Conservation (phyloP, 441 rosid species). For the Flueggea neowawraea region DNA sequence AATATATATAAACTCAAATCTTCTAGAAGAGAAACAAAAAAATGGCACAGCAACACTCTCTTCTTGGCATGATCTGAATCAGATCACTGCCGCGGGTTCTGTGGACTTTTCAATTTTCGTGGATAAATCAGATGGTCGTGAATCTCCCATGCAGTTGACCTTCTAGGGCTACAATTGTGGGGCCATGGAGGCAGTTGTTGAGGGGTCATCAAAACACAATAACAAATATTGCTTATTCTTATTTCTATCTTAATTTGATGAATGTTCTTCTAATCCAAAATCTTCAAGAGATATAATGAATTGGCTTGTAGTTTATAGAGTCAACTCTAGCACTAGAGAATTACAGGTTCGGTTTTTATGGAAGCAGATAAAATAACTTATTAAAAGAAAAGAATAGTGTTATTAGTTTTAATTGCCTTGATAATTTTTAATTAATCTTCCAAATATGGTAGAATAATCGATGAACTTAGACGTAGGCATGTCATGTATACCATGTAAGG, state of each 20-base stretch:
- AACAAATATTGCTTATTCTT: conserved; percentile 2
- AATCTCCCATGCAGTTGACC: conserved; percentile 26
- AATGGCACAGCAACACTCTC: too few species aligned
- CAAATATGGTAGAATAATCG: too few species aligned
- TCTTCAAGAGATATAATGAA: too few species aligned
- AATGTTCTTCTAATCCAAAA: too few species aligned
- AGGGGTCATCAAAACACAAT: conserved; percentile 11
- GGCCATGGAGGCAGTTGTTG: conserved; percentile 17
- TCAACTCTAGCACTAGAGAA: too few species aligned
- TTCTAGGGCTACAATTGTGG: conserved; percentile 1
- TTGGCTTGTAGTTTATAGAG: too few species aligned
- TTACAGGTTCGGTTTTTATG: too few species aligned
- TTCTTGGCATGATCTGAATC: background rate
- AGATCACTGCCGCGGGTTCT: conserved; percentile 16
- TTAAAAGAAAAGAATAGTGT: too few species aligned
- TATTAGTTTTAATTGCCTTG: too few species aligned
- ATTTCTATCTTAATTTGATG: background rate
- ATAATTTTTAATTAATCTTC: too few species aligned
- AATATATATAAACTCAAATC: background rate
- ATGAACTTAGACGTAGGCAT: too few species aligned
- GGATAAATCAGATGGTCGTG: conserved; percentile 16
- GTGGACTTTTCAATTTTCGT: conserved; percentile 2
- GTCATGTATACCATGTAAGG: background rate
- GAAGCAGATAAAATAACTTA: too few species aligned
- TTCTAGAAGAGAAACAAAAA: background rate